Evolutionary conservation across 139 green algal genomes (phyloP), one percentile per base, ranked within the genome.

Genomic region (Bryopsis sp.): DNA sequence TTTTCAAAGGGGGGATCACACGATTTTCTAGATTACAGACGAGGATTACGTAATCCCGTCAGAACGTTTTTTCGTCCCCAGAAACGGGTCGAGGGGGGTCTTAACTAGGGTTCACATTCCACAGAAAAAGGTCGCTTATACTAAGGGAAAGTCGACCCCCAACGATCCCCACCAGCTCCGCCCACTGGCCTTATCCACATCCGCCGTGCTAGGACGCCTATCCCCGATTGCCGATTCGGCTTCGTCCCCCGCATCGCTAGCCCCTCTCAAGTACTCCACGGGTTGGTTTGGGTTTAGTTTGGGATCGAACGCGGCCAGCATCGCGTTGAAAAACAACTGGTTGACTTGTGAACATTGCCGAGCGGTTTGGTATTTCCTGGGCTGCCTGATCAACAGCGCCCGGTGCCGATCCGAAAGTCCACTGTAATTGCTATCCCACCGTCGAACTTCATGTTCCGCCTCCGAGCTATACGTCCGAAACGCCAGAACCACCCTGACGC

Each of bases 401-500:
- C 73, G 68, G 66, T 92, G 84, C 28, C 71, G 39, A 0, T 74
- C 39, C 8, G 78, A 68, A 6, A 93, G 70, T 26, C 58, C 67
- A 0, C 22, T 29, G 60, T 78, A 88, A 62, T 92, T 94, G 39
- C 64, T 58, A 61, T 90, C 73, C 90, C 90, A 96, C 8, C 90
- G 74, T 0, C 39, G 32, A 33, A 95, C 77, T 59, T 96, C 86
- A 37, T 64, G 73, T 15, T 82, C 77, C 1, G 76, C 81, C 24
- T 83, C 73, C 3, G 33, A 15, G 0, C 39, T 47, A 48, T 96
- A 96, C 3, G 75, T 57, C 0, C 72, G 78, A 22, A 96, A 81
- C 0, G 89, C 82, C 60, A 84, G 75, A 1, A 88, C 71, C 29
- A 96, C 88, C 62, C 85, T 92, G 74, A 22, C 57, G 32, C 34